Evolutionary conservation across 805 yeast species (phyloP).

Genomic region (Zygosaccharomyces bailii): DNA sequence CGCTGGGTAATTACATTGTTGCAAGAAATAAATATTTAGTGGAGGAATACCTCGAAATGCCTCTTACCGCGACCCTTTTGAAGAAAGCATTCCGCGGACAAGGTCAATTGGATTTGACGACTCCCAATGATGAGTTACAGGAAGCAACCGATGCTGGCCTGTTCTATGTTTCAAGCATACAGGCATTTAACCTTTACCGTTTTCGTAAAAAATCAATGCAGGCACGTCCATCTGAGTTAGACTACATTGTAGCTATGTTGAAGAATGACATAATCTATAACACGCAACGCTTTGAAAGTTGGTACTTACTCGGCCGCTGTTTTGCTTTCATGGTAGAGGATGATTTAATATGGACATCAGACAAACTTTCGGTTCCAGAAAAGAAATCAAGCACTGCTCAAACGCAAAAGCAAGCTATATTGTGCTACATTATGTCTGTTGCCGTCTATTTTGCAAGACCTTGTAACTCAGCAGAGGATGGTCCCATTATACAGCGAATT

Average conservation of each 20-base stretch:
- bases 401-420: slow-evolving; percentile 62
- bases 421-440: slow-evolving; percentile 71
- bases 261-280: slow-evolving; percentile 65
- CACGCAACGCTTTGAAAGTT: slow-evolving; percentile 70
- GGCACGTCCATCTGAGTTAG: slow-evolving; percentile 77
- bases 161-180: slow-evolving; percentile 41
- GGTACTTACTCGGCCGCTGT: slow-evolving; percentile 81
- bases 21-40: slow-evolving; percentile 46
- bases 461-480: slow-evolving; percentile 15
- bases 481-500: slow-evolving; percentile 17
- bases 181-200: slow-evolving; percentile 38
- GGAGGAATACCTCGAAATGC: slow-evolving; percentile 46
- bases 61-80: slow-evolving; percentile 44
- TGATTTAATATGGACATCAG: slow-evolving; percentile 89
- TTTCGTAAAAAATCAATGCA: slow-evolving; percentile 73
- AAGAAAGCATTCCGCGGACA: slow-evolving; percentile 53
- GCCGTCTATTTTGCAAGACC: slow-evolving; percentile 9
- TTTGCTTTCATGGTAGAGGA: slow-evolving; percentile 79
- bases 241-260: slow-evolving; percentile 63
- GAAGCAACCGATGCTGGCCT: slow-evolving; percentile 66
- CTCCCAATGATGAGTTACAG: slow-evolving; percentile 35
- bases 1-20: slow-evolving; percentile 42
- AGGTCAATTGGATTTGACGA: slow-evolving; percentile 29
- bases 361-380: slow-evolving; percentile 63
- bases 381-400: slow-evolving; percentile 58